Conservation (phyloP, 257 asterid genomes). For the Lantana camara region DNA sequence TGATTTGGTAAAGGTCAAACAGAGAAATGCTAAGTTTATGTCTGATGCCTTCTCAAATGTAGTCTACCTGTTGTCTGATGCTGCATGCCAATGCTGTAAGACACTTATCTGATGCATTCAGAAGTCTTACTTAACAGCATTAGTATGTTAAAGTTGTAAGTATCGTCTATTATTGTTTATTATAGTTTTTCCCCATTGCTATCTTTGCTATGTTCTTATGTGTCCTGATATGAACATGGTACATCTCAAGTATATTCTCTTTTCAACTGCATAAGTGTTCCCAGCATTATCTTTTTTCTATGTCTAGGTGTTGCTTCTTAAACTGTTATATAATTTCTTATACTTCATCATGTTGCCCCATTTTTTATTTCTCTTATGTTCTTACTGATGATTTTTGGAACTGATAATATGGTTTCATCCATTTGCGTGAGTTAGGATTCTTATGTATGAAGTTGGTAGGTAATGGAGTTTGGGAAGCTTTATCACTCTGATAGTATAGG, state of each 20-base stretch:
- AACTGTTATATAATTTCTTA: not conserved
- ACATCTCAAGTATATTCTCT: no score
- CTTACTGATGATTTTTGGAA: not conserved
- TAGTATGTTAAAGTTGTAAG: not conserved
- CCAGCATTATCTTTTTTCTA: not conserved
- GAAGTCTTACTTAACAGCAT: not conserved
- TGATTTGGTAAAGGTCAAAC: conserved; percentile 10
- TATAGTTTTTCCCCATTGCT: not conserved
- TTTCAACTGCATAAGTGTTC: not conserved
- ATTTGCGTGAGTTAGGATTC: not conserved
- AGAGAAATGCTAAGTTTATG: conserved; percentile 2
- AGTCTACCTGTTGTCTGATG: not conserved
- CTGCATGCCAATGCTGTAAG: not conserved
- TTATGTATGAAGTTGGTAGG: not conserved
- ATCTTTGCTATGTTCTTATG: not conserved
- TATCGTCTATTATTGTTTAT: not conserved
- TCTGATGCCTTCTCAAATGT: conserved; percentile 9
- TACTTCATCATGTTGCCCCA: not conserved
- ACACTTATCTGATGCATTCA: not conserved
- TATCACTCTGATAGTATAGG: not conserved
- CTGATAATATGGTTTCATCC: not conserved
- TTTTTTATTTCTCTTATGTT: not conserved
- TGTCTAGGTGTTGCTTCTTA: not conserved
- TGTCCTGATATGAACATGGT: not conserved
- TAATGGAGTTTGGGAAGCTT: not conserved